Base-by-base conservation (phyloP, 2,329 filamentous ascomycete genomes). In the Delphinella strobiligena region DNA sequence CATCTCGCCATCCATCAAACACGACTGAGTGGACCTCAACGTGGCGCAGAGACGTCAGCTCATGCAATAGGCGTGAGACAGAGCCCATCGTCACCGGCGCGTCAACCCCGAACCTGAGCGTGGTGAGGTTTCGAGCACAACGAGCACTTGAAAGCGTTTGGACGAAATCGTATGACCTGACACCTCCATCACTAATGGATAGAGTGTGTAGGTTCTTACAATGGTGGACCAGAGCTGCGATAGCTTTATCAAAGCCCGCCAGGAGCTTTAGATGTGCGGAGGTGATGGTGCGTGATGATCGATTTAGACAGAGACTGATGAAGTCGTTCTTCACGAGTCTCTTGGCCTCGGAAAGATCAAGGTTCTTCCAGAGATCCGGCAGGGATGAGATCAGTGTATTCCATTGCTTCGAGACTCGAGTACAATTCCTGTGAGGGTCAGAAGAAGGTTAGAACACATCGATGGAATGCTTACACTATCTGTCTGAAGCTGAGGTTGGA, bases 321-420 rank as follows among this genome's bases (percentile, higher is more conserved):
- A 68, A 69, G 9, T 43, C 46, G 4, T 54, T 55, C n/a, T 51
- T 51, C 3, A 75, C 63, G 16, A 49, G 51, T 3, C 58, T 56
- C 45, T 53, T 59, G 4, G 68, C 65, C 3, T 52, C 53, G 2
- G 63, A 64, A 7, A 78, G 60, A 45, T 78, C 72, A 9, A 79
- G 54, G 42, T 69, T 54, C 42, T 58, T 60, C 71, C 74, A 75
- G 1, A 74, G 57, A 7, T 56, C 55, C 1, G 63, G 60, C 18
- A 66, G 52, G 3, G 64, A 66, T 8, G 54, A 55, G 10, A 78
- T 59, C 33, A 74, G 67, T n/a, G 51, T 54, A 9, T 63, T 58
- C 75, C 75, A 80, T 35, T 59, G 56, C 52, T 65, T 71, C 29
- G 67, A 76, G 2, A 78, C 74, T 5, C 69, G 63, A 33, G 72